Conservation (phyloP, 129 eudicot species). For the Centrapalus pauciflorus region DNA sequence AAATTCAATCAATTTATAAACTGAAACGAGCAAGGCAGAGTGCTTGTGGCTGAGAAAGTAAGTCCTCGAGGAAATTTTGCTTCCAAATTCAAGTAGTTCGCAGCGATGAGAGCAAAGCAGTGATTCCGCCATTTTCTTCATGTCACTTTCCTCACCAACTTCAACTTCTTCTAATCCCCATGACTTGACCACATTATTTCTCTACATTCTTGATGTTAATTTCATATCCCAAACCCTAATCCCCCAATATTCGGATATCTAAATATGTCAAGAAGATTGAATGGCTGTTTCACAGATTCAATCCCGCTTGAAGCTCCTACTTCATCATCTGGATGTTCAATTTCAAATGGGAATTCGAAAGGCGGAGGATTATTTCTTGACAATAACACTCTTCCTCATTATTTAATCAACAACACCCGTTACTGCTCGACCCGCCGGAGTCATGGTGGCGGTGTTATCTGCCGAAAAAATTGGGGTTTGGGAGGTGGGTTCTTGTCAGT, state of each 20-base stretch:
- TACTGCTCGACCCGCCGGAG: conserved; percentile 1
- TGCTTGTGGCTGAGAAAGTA: conserved; percentile 19
- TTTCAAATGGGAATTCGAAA: conserved; percentile 12
- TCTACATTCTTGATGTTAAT: neutral
- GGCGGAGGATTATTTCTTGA: conserved; percentile 71
- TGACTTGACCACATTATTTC: neutral
- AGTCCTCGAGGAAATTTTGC: neutral
- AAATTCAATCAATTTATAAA: conserved; percentile 4
- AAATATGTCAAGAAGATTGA: conserved; percentile 10
- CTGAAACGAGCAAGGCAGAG: neutral
- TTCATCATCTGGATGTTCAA: conserved; percentile 12
- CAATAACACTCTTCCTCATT: conserved; percentile 37
- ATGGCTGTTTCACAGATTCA: conserved; percentile 12
- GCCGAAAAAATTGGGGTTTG: conserved; percentile 20
- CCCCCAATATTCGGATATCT: neutral
- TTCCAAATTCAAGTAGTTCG: neutral
- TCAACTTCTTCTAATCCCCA: neutral
- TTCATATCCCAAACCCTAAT: conserved; percentile 19
- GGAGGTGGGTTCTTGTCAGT: conserved; percentile 53
- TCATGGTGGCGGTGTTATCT: conserved; percentile 10
- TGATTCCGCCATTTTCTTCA: conserved; percentile 21
- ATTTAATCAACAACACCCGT: conserved; percentile 23
- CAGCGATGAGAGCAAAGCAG: conserved; percentile 33
- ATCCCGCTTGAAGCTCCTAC: conserved; percentile 14
- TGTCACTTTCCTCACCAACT: conserved; percentile 2